Conservation (phyloP, 148 eudicot genomes). For the Rhododendron molle region DNA sequence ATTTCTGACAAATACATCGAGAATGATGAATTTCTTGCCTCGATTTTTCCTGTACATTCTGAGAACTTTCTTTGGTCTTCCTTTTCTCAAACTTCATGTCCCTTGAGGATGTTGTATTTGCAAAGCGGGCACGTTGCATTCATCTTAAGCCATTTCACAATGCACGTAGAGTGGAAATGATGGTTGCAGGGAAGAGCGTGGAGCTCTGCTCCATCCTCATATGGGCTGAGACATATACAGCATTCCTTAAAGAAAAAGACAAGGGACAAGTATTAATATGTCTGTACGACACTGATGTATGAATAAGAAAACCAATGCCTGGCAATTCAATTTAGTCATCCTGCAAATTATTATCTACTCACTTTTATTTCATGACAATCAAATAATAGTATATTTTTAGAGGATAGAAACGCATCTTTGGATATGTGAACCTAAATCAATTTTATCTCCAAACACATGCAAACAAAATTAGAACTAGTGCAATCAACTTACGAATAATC, state of each 20-base stretch:
- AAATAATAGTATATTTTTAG: not conserved
- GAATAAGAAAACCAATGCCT: not conserved
- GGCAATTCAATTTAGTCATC: not conserved
- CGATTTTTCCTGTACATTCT: conserved; percentile 14
- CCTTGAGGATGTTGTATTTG: conserved; percentile 95
- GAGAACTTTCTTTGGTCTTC: not conserved
- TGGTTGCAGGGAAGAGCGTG: conserved; percentile 88
- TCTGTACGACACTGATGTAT: not conserved
- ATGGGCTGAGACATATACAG: conserved; percentile 78
- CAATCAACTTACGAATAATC: not conserved
- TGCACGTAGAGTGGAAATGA: conserved; percentile 78
- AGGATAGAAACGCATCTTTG: not conserved
- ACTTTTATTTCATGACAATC: not conserved
- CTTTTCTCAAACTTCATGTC: conserved; percentile 46
- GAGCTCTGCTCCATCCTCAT: conserved; percentile 80
- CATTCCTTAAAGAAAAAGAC: conserved; percentile 53
- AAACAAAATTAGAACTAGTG: not conserved
- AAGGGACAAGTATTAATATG: not conserved
- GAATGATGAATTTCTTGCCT: conserved; percentile 1
- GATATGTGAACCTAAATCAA: not conserved
- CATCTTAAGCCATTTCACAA: conserved; percentile 96
- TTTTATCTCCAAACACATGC: not conserved
- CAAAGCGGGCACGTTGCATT: conserved; percentile 96
- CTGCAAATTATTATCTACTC: not conserved
- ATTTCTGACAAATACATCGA: not conserved